These are phyloP conservation scores for Rhizopogon vinicolor DNA, from an alignment of 768 basidiomycete species.

Conservation along the genomic window DNA sequence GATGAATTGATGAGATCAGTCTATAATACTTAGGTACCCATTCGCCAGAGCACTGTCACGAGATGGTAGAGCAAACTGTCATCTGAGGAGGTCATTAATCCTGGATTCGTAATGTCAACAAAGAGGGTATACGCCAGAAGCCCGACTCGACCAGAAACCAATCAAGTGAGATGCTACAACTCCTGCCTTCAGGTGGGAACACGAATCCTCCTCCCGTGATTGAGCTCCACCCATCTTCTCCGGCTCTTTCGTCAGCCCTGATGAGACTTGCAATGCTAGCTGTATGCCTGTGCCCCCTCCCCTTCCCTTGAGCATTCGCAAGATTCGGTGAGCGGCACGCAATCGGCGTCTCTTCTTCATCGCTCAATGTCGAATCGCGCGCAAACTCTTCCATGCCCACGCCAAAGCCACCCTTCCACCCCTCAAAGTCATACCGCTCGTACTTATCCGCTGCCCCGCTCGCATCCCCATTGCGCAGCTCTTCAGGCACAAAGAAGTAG, in stretches of 20 bases:
- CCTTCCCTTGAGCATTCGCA: slow-evolving; percentile 14
- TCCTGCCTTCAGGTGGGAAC: slow-evolving; percentile 36
- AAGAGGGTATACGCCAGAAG: neutral
- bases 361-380: slow-evolving; percentile 46
- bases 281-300: slow-evolving; percentile 65
- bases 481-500: slow-evolving; percentile 83
- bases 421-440: slow-evolving; percentile 71
- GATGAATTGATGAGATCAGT: too few species aligned
- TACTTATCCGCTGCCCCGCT: slow-evolving; percentile 52
- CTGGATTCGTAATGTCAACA: neutral
- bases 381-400: slow-evolving; percentile 26
- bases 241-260: slow-evolving; percentile 66
- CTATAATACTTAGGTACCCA: too few species aligned
- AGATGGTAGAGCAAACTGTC: too few species aligned
- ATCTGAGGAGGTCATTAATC: too few species aligned
- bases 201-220: slow-evolving; percentile 51
- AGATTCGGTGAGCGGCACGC: slow-evolving; percentile 36
- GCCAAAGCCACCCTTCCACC: slow-evolving; percentile 9
- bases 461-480: slow-evolving; percentile 55
- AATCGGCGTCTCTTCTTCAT: slow-evolving; percentile 47
- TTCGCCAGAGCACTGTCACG: too few species aligned
- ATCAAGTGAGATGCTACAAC: neutral
- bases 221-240: slow-evolving; percentile 72
- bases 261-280: slow-evolving; percentile 84
- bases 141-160: neutral